phyloP scores from a whole-genome alignment of 208 protist genomes.

The Herpetomonas samuelpessoai region DNA sequence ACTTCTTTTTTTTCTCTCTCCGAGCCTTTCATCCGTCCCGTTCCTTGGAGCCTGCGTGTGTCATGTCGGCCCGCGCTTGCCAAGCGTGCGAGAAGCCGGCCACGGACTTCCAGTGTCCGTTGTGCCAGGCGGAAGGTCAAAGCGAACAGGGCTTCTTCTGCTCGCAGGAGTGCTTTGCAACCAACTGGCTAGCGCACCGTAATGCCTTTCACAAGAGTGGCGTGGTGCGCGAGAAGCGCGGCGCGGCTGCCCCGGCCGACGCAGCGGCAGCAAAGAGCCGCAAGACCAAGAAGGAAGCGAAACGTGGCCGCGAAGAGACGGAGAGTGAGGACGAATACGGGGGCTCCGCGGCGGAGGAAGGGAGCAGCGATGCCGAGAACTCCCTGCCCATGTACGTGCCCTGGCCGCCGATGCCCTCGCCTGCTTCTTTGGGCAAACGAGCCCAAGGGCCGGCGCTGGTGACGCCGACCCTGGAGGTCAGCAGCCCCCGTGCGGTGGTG shows the following conservation, averaged over 20 bases:
- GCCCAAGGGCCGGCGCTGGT: constrained; percentile 13
- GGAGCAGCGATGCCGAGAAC: neutral
- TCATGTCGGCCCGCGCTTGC: constrained; percentile 22
- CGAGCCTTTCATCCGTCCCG: neutral
- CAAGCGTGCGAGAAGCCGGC: constrained; percentile 53
- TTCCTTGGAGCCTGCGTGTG: neutral
- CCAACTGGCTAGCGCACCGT: constrained; percentile 75
- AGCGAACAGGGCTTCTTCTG: constrained; percentile 80
- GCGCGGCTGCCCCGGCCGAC: constrained; percentile 1
- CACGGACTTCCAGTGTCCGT: constrained; percentile 72
- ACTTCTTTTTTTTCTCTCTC: constrained; percentile 4
- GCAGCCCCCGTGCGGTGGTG: constrained; percentile 15
- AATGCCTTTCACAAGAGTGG: constrained; percentile 64
- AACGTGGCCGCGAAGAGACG: neutral
- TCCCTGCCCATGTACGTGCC: constrained; percentile 1
- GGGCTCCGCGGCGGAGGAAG: constrained; percentile 1
- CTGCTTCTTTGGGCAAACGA: constrained; percentile 6
- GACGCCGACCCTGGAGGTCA: constrained; percentile 25
- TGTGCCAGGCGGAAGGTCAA: constrained; percentile 70
- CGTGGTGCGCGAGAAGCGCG: constrained; percentile 51
- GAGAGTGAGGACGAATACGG: neutral
- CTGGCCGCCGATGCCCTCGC: constrained; percentile 43
- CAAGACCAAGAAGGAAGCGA: neutral
- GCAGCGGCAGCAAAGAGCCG: neutral
- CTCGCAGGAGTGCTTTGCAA: constrained; percentile 77